Conservation (phyloP, 2,329 filamentous ascomycete genomes). For the Fusarium irregulare region DNA sequence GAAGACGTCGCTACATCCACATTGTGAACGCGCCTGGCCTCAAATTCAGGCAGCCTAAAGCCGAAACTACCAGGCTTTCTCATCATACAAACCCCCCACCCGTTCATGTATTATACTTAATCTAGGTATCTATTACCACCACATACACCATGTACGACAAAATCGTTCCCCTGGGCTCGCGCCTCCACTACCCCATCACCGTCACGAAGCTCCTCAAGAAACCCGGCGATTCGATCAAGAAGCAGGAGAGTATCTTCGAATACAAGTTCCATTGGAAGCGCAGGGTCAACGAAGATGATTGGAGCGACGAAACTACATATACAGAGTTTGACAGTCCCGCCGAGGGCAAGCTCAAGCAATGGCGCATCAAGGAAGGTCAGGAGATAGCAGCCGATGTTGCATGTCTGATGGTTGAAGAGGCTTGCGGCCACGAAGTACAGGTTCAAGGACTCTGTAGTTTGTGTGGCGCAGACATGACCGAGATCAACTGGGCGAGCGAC, state of each 20-base stretch:
- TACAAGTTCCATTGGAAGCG: constrained; percentile 88
- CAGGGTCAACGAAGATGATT: constrained; percentile 75
- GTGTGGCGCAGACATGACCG: constrained; percentile 96
- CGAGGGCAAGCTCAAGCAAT: constrained; percentile 81
- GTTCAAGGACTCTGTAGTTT: constrained; percentile 90
- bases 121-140: background rate
- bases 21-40: constrained; percentile 14
- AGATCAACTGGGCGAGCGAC: constrained; percentile 85
- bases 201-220: constrained; percentile 85
- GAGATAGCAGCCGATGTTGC: constrained; percentile 68
- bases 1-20: constrained; percentile 24
- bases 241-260: constrained; percentile 81
- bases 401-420: constrained; percentile 85
- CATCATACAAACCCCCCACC: background rate
- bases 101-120: background rate
- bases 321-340: constrained; percentile 85
- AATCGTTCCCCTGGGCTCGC: constrained; percentile 64
- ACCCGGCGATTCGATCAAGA: constrained; percentile 78
- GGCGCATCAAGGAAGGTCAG: constrained; percentile 78
- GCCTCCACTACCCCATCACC: constrained; percentile 92
- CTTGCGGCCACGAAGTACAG: constrained; percentile 90
- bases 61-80: background rate
- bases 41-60: background rate
- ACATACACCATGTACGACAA: constrained; percentile 54
- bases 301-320: constrained; percentile 72